phyloP scores from a whole-genome alignment of 2,329 filamentous ascomycete species.

The Colletotrichum musae region DNA sequence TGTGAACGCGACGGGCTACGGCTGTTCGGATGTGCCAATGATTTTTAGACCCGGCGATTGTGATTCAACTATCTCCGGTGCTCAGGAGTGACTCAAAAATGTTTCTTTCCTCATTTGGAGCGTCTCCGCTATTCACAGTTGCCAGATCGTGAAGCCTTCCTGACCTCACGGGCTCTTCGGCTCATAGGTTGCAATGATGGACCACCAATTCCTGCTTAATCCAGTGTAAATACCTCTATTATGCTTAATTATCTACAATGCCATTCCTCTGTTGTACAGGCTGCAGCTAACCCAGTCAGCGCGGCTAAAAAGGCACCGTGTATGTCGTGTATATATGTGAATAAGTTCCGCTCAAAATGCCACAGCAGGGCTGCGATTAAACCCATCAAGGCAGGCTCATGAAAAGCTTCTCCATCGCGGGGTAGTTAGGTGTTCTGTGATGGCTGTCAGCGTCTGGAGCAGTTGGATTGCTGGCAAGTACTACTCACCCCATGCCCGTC shows the following conservation, averaged over 20 bases:
- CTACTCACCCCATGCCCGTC: constrained; percentile 38
- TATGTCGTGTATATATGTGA: constrained; percentile 8
- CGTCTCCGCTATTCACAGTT: background rate
- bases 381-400: constrained; percentile 36
- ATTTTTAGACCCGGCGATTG: background rate
- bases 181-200: no score
- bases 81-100: background rate
- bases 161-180: background rate
- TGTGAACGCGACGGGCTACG: background rate
- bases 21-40: constrained; percentile 7
- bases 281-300: constrained; percentile 17
- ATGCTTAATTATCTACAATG: constrained; percentile 37
- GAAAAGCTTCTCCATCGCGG: constrained; percentile 41
- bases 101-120: no score
- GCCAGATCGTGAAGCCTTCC: background rate
- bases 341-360: constrained; percentile 16
- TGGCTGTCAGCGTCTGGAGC: background rate
- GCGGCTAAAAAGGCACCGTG: constrained; percentile 12
- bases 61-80: background rate
- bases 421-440: constrained; percentile 41
- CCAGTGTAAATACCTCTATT: constrained; percentile 35
- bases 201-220: background rate
- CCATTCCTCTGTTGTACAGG: constrained; percentile 11
- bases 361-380: constrained; percentile 7
- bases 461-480: background rate